Base-by-base conservation (phyloP, 75 land plant genomes). In the Cunninghamia lanceolata region DNA sequence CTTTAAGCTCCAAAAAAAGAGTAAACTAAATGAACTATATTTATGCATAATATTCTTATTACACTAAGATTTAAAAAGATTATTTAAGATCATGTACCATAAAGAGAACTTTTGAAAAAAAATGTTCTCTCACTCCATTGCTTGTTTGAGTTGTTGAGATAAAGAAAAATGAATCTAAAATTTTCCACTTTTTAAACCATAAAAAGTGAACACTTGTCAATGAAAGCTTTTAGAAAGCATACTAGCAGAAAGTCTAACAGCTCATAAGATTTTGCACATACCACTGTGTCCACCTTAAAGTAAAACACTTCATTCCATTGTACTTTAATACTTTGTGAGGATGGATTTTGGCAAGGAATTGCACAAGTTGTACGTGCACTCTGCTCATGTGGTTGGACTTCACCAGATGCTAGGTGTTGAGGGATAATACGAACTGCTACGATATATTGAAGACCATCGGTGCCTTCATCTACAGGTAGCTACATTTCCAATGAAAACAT, bases 331-430 rank as follows among this genome's bases (percentile, higher is more conserved):
- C 35, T 78, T 2, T 85, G 90, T 32, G 88, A 53, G 70, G 83
- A 35, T 28, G 81, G 82, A 38, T 83, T 83, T 35, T 32, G 40
- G 32, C 86, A 87, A 19, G 94, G 86, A 42, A 30, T 86, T 7
- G 89, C 90, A 85, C 94, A 95, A 74, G 93, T 92, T 25, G 99
- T 98, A 1, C 96, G 94, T 73, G 96, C 96, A 91, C 93, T 94
- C 85, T 97, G 99, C 46, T 90, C 86, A 54, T 92, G 86, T 1
- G 90, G 87, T 14, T 88, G 88, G 14, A 82, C 71, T 43, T 86
- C 92, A 82, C 45, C 87, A 47, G 89, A 81, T 38, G 82, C 52
- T 45, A 84, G 39, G 38, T 83, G 68, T n/a, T 89, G 83, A 53
- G 91, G 90, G 35, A 76, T 66, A 50, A 97, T 86, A 35, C 89